Base-by-base conservation (phyloP, 192 early-diverging fungal species). In the Umbelopsis isabellina region DNA sequence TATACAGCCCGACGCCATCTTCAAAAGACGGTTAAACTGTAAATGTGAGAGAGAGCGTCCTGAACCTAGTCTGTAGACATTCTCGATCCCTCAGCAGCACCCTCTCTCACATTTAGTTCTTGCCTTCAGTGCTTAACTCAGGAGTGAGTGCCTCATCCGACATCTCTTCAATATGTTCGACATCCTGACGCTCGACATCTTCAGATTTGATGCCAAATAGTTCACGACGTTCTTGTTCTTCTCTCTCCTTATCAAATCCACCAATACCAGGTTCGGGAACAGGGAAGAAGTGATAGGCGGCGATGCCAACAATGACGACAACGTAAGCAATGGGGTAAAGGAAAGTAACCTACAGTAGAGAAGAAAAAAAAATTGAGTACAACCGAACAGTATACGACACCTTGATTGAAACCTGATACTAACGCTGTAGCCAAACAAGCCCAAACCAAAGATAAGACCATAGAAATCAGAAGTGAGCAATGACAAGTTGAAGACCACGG, bases 401-500 rank as follows among this genome's bases (percentile, higher is more conserved):
- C 5, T 22, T 15, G 13, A 33, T 13, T 16, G 37, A 9, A 20
- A 66, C 15, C 15, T 30, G 13, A 41, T 41, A 49, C 74, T 82
- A 66, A 91, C 88, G 53, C 46, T 78, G 68, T 88, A 79, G 35
- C 85, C 73, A 79, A 91, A 91, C 68, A 94, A 80, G 75, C 84
- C 87, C 49, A 90, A 75, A 37, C 87, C 88, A 85, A 94, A 92
- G 49, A 91, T 81, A 33, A 92, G 80, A 1, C 89, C 88, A 72
- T 92, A 94, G 68, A 94, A 92, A 76, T 94, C 91, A 69, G 87
- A 89, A 8, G 92, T 91, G 69, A 94, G 77, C 13, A 94, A 78
- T 27, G 88, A 89, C 66, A 94, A 69, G 70, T 94, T 94, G 79
- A 91, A 94, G 66, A 92, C 86, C 23, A 89, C 84, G 1, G 92